Conservation (phyloP, 2,329 filamentous ascomycete species). For the Diaporthe caulivora region DNA sequence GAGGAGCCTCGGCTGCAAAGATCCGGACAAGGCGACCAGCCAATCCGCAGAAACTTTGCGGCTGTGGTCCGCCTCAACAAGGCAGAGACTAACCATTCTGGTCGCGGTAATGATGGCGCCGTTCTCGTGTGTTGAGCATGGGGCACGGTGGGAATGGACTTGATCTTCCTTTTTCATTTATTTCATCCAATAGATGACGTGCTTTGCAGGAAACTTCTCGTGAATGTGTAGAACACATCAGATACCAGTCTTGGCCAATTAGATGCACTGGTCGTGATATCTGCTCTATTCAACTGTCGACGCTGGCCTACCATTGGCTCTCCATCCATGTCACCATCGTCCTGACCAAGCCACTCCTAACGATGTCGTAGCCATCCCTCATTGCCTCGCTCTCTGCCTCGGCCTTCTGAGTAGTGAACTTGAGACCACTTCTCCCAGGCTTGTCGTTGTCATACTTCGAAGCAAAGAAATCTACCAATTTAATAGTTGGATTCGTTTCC, state of each 20-base stretch:
- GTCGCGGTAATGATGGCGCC: constrained; percentile 18
- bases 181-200: constrained; percentile 6
- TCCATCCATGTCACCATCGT: constrained; percentile 53
- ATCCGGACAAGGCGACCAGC: not conserved
- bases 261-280: not conserved
- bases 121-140: constrained; percentile 4
- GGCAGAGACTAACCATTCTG: constrained; percentile 15
- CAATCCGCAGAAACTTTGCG: not conserved
- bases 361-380: constrained; percentile 51
- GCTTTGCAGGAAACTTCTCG: not conserved
- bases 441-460: constrained; percentile 63
- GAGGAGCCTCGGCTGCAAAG: not conserved
- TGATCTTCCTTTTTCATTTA: not conserved
- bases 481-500: constrained; percentile 61
- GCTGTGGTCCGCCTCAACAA: not conserved
- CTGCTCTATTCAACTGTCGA: not conserved
- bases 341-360: constrained; percentile 52
- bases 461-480: constrained; percentile 64
- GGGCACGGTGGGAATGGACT: not conserved
- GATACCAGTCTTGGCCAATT: not conserved
- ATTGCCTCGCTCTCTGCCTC: constrained; percentile 49
- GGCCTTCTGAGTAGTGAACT: constrained; percentile 54
- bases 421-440: constrained; percentile 51
- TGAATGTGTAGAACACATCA: not conserved
- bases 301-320: constrained; percentile 10